Base-by-base conservation (phyloP, 2,329 filamentous ascomycete species). In the Talaromyces rugulosus region DNA sequence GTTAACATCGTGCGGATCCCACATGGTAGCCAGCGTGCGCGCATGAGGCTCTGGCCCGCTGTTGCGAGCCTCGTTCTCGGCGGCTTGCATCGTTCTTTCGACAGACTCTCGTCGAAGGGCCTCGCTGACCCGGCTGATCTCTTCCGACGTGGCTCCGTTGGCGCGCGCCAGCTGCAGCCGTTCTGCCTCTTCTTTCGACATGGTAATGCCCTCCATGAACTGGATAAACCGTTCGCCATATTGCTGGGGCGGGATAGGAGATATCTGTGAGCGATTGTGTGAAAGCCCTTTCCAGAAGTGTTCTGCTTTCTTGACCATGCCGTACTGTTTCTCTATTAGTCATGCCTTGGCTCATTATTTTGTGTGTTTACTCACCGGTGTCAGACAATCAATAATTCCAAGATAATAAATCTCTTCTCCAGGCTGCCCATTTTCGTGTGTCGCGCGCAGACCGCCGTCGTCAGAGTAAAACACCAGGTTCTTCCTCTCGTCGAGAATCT, bases 321-420 rank as follows among this genome's bases (percentile, higher is more conserved):
- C 92, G 75, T 98, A 99, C 91, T 96, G 69, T 60, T 58, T 62
- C 59, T 31, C 59, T 31, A 59, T 56, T 61, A 62, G 64, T 57
- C 40, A 36, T 23, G 57, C 16, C 58, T 14, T 23, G 2, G 16
- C 11, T 30, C 47, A 3, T 23, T 23, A 23, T 23, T 23, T 23
- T 23, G 23, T 23, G 23, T 23, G 23, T 23, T 23, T 23, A 85
- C 91, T 86, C 84, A 96, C 92, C 75, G 97, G 92, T 69, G 95
- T 99, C 70, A 99, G 82, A 76, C 95, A 99, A 77, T 99, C 95
- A 75, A 99, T 99, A 69, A 99, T 96, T 40, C 95, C 96, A 7
- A 99, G 86, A 74, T 99, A 99, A 77, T 99, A 99, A 50, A 99
- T 92, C 77, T 96, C 92, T 60, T 97, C 91, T 1, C 89, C 93